Evolutionary conservation across 495 filamentous ascomycete genomes (phyloP), one percentile per base, ranked within the genome.

Genomic region (Haplographium delicatum): DNA sequence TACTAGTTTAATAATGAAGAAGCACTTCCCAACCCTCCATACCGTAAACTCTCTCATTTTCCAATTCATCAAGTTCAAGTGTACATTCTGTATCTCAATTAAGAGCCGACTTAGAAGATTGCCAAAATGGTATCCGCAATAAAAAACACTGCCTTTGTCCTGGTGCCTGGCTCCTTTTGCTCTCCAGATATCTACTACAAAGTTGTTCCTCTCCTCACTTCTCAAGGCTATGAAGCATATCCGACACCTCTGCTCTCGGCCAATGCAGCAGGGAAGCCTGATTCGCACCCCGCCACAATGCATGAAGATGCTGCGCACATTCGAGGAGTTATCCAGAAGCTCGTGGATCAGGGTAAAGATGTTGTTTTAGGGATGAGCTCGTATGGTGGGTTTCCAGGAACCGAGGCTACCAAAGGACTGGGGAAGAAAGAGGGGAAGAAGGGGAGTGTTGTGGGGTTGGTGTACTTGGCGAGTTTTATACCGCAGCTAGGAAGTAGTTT

Each of bases 341-440:
- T 50, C 10, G 28, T 30, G 4, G 38, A 44, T n/a, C 27, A 31
- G 1, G 49, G 38, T 8, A 51, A 51, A 15, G 39, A 51, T 3
- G 56, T 71, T 0, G 50, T 72, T 13, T 40, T 71, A 1, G 39
- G 61, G 1, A 56, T 62, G 16, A 64, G 68, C 43, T 69, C 68
- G 0, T 72, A 70, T 39, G 43, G 43, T 1, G 43, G 43, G 2
- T 45, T 45, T 19, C 13, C 33, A 7, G 43, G 43, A 4, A 2
- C 13, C 13, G 43, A 15, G 2, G 43, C 25, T 5, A 24, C 19
- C 20, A 7, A 30, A 26, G 43, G 23, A 9, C n/a, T 43, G 13
- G 9, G 19, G 6, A 43, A 27, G 20, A 43, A 10, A 9, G 22
- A 43, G 20, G 20, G 39, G 10, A 22, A 26, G 20, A 43, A 26